Evolutionary conservation across 768 basidiomycete species (phyloP).

Genomic region (Vishniacozyma victoriae): DNA sequence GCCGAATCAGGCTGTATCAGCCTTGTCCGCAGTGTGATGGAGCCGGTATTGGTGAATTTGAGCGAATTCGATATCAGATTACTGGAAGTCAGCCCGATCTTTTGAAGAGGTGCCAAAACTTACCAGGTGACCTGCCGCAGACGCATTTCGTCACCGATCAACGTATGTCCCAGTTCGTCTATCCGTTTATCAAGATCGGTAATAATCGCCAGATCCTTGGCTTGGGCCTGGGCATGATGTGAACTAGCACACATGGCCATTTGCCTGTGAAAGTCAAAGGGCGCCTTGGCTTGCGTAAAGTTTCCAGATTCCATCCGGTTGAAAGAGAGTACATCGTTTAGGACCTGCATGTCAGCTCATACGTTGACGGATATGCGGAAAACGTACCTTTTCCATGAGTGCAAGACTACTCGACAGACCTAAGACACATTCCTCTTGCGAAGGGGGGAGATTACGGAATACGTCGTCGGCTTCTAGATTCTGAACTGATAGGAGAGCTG

Average conservation of each 20-base stretch:
- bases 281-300: neutral
- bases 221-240: neutral
- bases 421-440: neutral
- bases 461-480: neutral
- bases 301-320: neutral
- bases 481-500: neutral
- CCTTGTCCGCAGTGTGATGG: too few species aligned
- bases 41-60: neutral
- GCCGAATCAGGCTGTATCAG: too few species aligned
- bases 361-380: neutral
- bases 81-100: neutral
- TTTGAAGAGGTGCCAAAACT: neutral
- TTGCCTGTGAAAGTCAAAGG: neutral
- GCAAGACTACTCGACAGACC: neutral
- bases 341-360: neutral
- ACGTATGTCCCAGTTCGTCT: neutral
- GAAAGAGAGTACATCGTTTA: neutral
- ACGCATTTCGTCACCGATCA: neutral
- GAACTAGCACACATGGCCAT: neutral
- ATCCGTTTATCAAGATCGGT: neutral
- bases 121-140: neutral
- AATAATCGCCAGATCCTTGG: neutral
- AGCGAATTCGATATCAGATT: neutral
- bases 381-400: neutral
- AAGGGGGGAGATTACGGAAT: neutral